phyloP scores from a whole-genome alignment of 345 rosid species.

The Moringa oleifera region DNA sequence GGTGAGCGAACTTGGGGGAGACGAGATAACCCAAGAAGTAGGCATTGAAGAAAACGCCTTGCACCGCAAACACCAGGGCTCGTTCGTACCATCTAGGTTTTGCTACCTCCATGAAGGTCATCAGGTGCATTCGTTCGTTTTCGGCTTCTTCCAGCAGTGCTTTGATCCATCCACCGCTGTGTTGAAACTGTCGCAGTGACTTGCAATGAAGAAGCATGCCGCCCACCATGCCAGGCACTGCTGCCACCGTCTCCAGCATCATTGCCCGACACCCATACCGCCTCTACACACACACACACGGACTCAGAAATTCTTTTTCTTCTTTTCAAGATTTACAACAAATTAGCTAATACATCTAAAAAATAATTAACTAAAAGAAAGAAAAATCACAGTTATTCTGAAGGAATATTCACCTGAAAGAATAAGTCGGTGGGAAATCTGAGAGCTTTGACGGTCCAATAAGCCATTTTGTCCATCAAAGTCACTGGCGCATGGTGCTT shows the following conservation, averaged over 20 bases:
- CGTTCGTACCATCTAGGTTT: slow-evolving; percentile 78
- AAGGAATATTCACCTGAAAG: too few relatives aligned
- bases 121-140: slow-evolving; percentile 86
- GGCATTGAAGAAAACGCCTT: slow-evolving; percentile 74
- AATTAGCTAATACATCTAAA: too few relatives aligned
- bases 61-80: slow-evolving; percentile 61
- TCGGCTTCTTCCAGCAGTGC: slow-evolving; percentile 78
- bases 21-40: slow-evolving; percentile 63
- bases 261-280: slow-evolving; percentile 76
- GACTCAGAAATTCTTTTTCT: too few relatives aligned
- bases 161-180: slow-evolving; percentile 84
- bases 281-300: too few relatives aligned
- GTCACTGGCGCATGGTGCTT: slow-evolving; percentile 60
- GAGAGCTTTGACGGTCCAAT: slow-evolving; percentile 63
- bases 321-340: too few relatives aligned
- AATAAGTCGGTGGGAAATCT: slow-evolving; percentile 67
- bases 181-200: slow-evolving; percentile 65
- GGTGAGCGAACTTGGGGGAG: slow-evolving; percentile 77
- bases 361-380: too few relatives aligned
- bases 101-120: slow-evolving; percentile 84
- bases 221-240: slow-evolving; percentile 82
- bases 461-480: slow-evolving; percentile 50
- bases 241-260: slow-evolving; percentile 90
- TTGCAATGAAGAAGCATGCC: slow-evolving; percentile 76
- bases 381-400: too few relatives aligned